A percentile compares a stretch with the other conserved stretches of the same genome.
Evolutionary conservation across 371 early-diverging fungal genomes (phyloP).

Genomic region (Conidiobolus incongruus): DNA sequence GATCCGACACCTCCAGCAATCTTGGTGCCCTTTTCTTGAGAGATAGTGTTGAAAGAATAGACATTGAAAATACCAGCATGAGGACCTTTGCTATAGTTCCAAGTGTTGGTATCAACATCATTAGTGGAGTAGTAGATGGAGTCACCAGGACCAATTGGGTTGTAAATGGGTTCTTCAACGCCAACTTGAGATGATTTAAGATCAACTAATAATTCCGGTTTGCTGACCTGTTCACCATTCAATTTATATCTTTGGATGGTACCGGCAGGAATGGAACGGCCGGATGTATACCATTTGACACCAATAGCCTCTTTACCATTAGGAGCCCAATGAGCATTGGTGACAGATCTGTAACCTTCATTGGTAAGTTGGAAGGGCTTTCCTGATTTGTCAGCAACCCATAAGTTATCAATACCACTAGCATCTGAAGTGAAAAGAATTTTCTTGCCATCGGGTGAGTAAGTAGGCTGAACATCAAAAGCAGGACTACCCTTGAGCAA

Average conservation of each 20-base stretch:
- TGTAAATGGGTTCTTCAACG: not conserved
- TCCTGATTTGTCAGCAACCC: not conserved
- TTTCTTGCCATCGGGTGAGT: not conserved
- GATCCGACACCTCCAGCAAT: not conserved
- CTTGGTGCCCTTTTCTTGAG: not conserved
- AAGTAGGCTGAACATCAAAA: not conserved
- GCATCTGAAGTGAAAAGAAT: not conserved
- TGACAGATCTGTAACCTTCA: not conserved
- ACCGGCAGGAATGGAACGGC: not conserved
- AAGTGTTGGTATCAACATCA: not conserved
- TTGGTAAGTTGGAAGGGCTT: not conserved
- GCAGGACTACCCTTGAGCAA: not conserved
- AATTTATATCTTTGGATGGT: not conserved
- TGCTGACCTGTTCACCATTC: not conserved
- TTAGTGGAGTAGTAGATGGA: not conserved
- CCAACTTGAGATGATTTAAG: no score
- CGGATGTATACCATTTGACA: conserved; percentile 1
- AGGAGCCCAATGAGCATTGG: not conserved
- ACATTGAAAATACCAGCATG: not conserved
- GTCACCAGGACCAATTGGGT: not conserved
- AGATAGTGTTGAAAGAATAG: not conserved
- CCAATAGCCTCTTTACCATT: not conserved
- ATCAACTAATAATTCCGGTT: no score
- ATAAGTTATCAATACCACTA: not conserved
- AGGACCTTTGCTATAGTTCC: not conserved